Evolutionary conservation across 2,329 filamentous ascomycete species (phyloP).

Genomic region (Hymenoscyphus fraxineus): DNA sequence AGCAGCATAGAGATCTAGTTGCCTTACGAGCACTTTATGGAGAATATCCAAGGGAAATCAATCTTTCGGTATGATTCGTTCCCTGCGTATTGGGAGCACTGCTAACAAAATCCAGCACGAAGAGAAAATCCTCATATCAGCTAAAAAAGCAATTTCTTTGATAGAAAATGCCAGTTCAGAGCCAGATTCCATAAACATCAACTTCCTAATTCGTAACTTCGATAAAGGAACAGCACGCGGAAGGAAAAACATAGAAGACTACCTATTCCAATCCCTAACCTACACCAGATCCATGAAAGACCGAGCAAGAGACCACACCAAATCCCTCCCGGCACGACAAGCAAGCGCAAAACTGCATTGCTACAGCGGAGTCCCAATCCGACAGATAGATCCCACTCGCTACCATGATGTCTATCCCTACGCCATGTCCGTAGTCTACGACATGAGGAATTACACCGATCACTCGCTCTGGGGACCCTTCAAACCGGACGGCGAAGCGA

Average conservation of each 20-base stretch:
- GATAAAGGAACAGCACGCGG: neutral
- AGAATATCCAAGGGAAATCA: neutral
- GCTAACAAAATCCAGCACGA: neutral
- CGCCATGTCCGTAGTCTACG: slow-evolving; percentile 68
- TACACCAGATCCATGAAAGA: neutral
- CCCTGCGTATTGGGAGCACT: neutral
- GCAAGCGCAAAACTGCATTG: slow-evolving; percentile 68
- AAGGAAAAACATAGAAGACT: slow-evolving; percentile 2
- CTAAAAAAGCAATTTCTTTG: neutral
- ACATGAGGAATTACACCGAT: slow-evolving; percentile 63
- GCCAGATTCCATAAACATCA: neutral
- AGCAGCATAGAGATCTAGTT: neutral
- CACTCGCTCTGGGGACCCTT: slow-evolving; percentile 69
- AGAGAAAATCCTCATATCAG: neutral
- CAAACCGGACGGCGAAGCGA: slow-evolving; percentile 54
- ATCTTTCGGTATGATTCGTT: neutral
- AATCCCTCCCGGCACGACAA: slow-evolving; percentile 44
- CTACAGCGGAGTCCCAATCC: slow-evolving; percentile 60
- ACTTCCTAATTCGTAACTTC: neutral
- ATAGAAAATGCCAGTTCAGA: neutral
- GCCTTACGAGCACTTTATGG: neutral
- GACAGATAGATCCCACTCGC: slow-evolving; percentile 26
- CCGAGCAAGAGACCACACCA: too few relatives aligned
- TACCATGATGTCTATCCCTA: slow-evolving; percentile 47
- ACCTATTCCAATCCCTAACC: slow-evolving; percentile 1